Evolutionary conservation across 1,139 yeast genomes (phyloP), one percentile per base, ranked within the genome.

Genomic region (Groenewaldozyma auringiensis): DNA sequence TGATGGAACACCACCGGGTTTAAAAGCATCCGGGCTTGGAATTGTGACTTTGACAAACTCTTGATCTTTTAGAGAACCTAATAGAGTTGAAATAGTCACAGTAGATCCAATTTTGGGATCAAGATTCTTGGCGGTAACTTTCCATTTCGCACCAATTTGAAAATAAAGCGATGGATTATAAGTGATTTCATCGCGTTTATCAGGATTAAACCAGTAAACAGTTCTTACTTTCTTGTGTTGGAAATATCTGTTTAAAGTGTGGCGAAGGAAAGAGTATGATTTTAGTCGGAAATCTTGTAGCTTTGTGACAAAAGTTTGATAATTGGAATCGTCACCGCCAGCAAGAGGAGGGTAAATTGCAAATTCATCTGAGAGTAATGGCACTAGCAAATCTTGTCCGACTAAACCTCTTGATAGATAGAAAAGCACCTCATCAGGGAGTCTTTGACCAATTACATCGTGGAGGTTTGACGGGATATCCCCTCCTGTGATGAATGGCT

Each of bases 401-500:
- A 83, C 68, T 37, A 89, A 62, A 1, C 97, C 98, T 45, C 83
- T 66, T 0, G 94, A 81, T 58, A 81, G 79, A 64, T 88, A 92
- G 60, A 83, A 87, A 60, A 79, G 82, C 40, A 84, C 71, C 65
- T 89, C 97, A 41, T 88, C 85, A 1, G 97, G 95, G 45, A 92
- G 70, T 58, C 94, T 76, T 62, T 85, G 89, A 3, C 95, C 88
- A 44, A 92, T 74, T 45, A 89, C 76, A 43, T 83, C 92, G 59
- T 86, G 94, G 20, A 86, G 71, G 62, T 88, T 94, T 51, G 77
- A 76, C 3, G 97, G 97, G 25, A 81, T 71, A 51, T 68, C 72
- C 20, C 33, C 40, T 33, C 65, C 60, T 22, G 53, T 57, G 27
- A 55, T 63, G 53, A 70, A 73, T 31, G 85, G 72, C 52, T 78